These are phyloP conservation scores for Apiotrichum akiyoshidainum DNA, from an alignment of 1,284 basidiomycete genomes.

Conservation along the genomic window DNA sequence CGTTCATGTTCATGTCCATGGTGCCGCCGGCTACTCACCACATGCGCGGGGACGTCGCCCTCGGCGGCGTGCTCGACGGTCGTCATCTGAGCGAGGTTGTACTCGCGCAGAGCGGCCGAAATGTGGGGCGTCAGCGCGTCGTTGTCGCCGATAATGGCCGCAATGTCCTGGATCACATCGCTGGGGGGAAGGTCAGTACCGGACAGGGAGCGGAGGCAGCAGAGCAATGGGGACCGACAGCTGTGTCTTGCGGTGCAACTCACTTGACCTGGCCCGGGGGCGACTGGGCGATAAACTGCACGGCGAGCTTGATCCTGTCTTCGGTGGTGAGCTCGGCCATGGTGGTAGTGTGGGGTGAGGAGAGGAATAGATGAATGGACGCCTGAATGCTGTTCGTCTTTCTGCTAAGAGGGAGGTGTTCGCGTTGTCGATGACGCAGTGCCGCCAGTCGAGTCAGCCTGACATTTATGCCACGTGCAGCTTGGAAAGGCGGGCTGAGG, in stretches of 20 bases:
- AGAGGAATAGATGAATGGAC: background rate
- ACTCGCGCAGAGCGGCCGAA: constrained; percentile 69
- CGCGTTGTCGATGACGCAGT: no score
- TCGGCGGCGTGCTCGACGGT: constrained; percentile 61
- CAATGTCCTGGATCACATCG: constrained; percentile 90
- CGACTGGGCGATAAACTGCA: constrained; percentile 76
- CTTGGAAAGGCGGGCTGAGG: no score
- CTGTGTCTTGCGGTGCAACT: no score
- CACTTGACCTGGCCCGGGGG: constrained; percentile 89
- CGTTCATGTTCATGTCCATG: background rate
- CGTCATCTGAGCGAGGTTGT: constrained; percentile 81
- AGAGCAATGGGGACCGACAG: no score
- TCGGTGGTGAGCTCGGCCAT: constrained; percentile 40
- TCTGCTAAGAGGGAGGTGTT: no score
- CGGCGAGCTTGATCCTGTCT: constrained; percentile 55
- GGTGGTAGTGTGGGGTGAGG: constrained; percentile 7
- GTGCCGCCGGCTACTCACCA: constrained; percentile 19
- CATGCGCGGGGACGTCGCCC: constrained; percentile 27
- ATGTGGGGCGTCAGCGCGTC: constrained; percentile 71
- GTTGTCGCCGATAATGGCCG: constrained; percentile 81
- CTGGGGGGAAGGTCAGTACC: constrained; percentile 24
- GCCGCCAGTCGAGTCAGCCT: no score
- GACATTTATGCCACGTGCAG: no score
- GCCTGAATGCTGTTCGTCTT: no score
- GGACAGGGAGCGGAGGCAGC: no score